phyloP scores from a whole-genome alignment of 805 yeast species.

The Scheffersomyces ergatensis region DNA sequence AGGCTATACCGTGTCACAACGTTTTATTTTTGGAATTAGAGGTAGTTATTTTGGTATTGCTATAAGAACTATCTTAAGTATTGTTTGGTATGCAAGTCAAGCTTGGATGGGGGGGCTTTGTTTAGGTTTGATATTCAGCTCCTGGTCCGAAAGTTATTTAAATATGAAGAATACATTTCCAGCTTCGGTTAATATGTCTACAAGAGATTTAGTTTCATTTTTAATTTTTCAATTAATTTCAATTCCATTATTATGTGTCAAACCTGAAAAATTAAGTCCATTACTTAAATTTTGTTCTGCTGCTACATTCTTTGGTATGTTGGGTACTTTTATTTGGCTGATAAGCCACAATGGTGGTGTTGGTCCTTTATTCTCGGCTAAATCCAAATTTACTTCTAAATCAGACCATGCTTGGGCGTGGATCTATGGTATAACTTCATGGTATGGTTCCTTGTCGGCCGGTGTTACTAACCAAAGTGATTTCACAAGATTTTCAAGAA shows the following conservation, averaged over 20 bases:
- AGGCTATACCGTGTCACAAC: slow-evolving; percentile 44
- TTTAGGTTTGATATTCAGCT: slow-evolving; percentile 33
- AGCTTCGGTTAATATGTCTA: slow-evolving; percentile 34
- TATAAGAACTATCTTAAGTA: slow-evolving; percentile 42
- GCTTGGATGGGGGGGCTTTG: slow-evolving; percentile 47
- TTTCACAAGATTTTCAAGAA: slow-evolving; percentile 37
- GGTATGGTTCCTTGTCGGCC: slow-evolving; percentile 35
- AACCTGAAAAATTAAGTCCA: slow-evolving; percentile 40
- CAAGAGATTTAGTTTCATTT: slow-evolving; percentile 42
- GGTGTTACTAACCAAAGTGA: slow-evolving; percentile 40
- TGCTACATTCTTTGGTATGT: slow-evolving; percentile 30
- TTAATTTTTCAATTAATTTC: slow-evolving; percentile 44
- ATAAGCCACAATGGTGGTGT: slow-evolving; percentile 25
- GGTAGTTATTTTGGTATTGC: slow-evolving; percentile 45
- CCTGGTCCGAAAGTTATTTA: slow-evolving; percentile 36
- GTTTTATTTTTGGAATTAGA: slow-evolving; percentile 46
- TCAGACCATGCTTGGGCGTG: slow-evolving; percentile 40
- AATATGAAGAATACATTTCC: slow-evolving; percentile 37
- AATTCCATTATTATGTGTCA: slow-evolving; percentile 37
- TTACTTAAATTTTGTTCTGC: slow-evolving; percentile 23
- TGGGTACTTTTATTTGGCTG: slow-evolving; percentile 31
- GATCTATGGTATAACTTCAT: slow-evolving; percentile 35
- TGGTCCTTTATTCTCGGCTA: slow-evolving; percentile 17
- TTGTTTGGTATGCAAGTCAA: slow-evolving; percentile 47
- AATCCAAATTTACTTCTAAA: slow-evolving; percentile 7